phyloP scores from a whole-genome alignment of 805 yeast species.

The Candida pini region DNA sequence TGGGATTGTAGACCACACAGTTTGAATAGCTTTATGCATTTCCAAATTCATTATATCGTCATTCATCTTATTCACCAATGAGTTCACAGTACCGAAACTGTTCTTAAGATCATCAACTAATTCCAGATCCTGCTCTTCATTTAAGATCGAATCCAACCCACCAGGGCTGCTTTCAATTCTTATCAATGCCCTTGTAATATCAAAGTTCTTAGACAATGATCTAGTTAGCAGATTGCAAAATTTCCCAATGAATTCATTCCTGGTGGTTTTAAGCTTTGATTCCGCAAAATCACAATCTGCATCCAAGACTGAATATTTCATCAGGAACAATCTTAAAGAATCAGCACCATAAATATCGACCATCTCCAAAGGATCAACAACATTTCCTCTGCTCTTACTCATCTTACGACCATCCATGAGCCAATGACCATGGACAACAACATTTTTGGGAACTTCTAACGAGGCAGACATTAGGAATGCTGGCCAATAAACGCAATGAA shows the following conservation, averaged over 20 bases:
- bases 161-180: conserved; percentile 15
- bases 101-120: conserved; percentile 14
- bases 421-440: conserved; percentile 95
- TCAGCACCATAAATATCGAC: conserved; percentile 64
- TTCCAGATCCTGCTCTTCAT: conserved; percentile 7
- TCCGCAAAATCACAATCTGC: conserved; percentile 79
- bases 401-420: conserved; percentile 81
- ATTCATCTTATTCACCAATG: conserved; percentile 35
- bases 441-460: conserved; percentile 59
- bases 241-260: conserved; percentile 72
- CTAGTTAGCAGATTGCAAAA: conserved; percentile 76
- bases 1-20: conserved; percentile 55
- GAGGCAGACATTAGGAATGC: conserved; percentile 81
- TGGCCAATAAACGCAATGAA: conserved; percentile 95
- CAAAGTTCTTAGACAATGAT: conserved; percentile 65
- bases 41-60: conserved; percentile 40
- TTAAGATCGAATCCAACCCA: conserved; percentile 23
- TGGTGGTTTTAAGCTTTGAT: conserved; percentile 40
- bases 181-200: conserved; percentile 41
- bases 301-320: conserved; percentile 68
- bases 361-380: conserved; percentile 80
- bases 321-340: conserved; percentile 65
- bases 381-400: conserved; percentile 92
- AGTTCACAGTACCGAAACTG: conserved; percentile 30
- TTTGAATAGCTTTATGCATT: conserved; percentile 48